phyloP scores from a whole-genome alignment of 2,329 filamentous ascomycete species.

The Aspergillus cejpii region DNA sequence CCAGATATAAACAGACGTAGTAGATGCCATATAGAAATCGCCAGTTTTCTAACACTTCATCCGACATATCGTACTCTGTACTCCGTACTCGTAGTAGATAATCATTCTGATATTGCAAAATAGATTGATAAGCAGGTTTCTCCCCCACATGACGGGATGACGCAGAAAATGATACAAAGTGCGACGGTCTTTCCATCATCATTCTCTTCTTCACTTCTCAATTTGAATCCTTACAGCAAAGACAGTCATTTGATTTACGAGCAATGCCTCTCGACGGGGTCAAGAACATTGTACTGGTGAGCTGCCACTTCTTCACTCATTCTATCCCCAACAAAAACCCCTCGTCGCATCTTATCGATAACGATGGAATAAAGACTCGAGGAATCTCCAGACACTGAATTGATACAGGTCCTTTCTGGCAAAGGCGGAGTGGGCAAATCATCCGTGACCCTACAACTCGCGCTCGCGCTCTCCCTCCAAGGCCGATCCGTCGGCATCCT shows the following conservation, averaged over 20 bases:
- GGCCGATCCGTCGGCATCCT: constrained; percentile 90
- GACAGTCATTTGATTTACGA: not conserved
- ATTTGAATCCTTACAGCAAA: not conserved
- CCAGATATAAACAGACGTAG: too few species aligned
- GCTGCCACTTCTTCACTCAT: constrained; percentile 9
- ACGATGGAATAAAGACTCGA: constrained; percentile 17
- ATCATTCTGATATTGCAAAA: too few species aligned
- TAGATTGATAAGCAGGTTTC: constrained; percentile 23
- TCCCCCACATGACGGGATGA: constrained; percentile 18
- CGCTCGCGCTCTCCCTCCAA: constrained; percentile 75
- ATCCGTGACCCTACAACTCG: constrained; percentile 92
- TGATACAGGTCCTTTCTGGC: constrained; percentile 70
- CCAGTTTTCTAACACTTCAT: too few species aligned
- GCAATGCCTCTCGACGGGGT: constrained; percentile 40
- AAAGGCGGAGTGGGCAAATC: constrained; percentile 99
- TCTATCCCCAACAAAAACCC: constrained; percentile 1
- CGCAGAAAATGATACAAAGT: constrained; percentile 17
- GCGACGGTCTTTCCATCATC: constrained; percentile 9
- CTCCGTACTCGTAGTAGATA: too few species aligned
- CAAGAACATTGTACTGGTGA: constrained; percentile 40
- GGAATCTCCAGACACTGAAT: too few species aligned
- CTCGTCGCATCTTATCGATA: constrained; percentile 38
- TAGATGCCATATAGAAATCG: too few species aligned
- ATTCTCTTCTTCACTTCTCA: not conserved
- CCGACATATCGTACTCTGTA: too few species aligned